Base-by-base conservation (phyloP, 2,329 filamentous ascomycete genomes). In the Drechslerella coelobrocha region DNA sequence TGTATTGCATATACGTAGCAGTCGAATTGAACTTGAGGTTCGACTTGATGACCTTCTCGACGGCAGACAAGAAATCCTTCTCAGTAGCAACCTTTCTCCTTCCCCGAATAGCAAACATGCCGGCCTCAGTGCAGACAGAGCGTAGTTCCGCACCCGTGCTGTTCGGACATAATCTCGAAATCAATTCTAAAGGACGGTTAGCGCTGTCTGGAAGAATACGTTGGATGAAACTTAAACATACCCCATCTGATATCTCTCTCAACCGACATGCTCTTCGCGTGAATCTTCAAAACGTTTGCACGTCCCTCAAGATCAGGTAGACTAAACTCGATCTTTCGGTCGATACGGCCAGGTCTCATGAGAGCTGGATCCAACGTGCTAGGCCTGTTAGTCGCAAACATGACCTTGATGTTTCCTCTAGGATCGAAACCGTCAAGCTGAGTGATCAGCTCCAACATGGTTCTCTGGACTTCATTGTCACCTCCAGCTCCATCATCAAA, bases 1-100 rank as follows among this genome's bases (percentile, higher is more conserved):
- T 99, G 85, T 99, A 99, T 82, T 97, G 94, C 86, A 94, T 94
- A 83, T 99, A 99, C 73, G 90, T 92, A 53, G 94, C 93, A 68
- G 94, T 99, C 66, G 90, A 95, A 86, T 97, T 97, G 85, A 99
- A 99, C 86, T 99, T 99, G 79, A 96, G 84, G 81, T 97, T 97
- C 76, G 90, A 92, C 86, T 97, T 96, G 83, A 97, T 97, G 73
- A 99, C 94, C 87, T 99, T 99, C 84, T 99, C 94, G 72, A 99
- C 94, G 1, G 94, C 93, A 65, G 91, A 92, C 76, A 99, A 82
- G 82, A 99, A 99, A 81, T 99, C 94, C 85, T 99, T 97, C 84
- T 99, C 94, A 0, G 92, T 93, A 0, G 94, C 94, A 14, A 99
- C 91, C 89, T 99, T 99, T 82, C 94, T 88, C 79, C 94, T 84